Conservation (phyloP, 1,284 basidiomycete species). For the Singerocomus inundabilis region DNA sequence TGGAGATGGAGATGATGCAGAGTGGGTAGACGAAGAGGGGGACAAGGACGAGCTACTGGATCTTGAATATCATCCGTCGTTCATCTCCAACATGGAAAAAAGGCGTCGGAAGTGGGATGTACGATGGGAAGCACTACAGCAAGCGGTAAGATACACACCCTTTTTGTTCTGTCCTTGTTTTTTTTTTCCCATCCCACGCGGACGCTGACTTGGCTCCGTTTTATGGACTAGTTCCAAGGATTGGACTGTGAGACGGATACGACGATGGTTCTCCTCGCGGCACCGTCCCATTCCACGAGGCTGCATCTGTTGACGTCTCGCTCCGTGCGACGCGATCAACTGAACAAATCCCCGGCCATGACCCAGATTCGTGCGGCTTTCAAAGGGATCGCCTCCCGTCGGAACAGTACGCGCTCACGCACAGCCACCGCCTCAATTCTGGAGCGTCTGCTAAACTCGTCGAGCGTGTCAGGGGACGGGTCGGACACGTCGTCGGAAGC, state of each 20-base stretch:
- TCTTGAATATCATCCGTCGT: constrained; percentile 72
- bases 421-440: constrained; percentile 49
- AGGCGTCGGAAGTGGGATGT: constrained; percentile 68
- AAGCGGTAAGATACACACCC: constrained; percentile 47
- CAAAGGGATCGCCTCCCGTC: constrained; percentile 53
- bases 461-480: constrained; percentile 46
- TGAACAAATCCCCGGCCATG: constrained; percentile 49
- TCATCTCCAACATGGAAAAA: constrained; percentile 62
- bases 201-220: neutral
- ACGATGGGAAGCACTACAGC: constrained; percentile 68
- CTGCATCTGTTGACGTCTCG: constrained; percentile 63
- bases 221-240: constrained; percentile 58
- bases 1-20: constrained; percentile 42
- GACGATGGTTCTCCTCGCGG: constrained; percentile 68
- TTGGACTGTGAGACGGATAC: constrained; percentile 78
- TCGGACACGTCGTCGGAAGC: constrained; percentile 50
- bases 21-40: constrained; percentile 75
- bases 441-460: constrained; percentile 51
- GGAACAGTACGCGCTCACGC: constrained; percentile 46
- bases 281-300: constrained; percentile 67
- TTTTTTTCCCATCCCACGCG: neutral
- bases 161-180: neutral
- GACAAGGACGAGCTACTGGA: constrained; percentile 70
- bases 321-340: constrained; percentile 57
- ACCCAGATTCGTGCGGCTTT: constrained; percentile 54